Evolutionary conservation across 2,329 filamentous ascomycete genomes (phyloP).

Genomic region (Pseudogymnoascus sp.): DNA sequence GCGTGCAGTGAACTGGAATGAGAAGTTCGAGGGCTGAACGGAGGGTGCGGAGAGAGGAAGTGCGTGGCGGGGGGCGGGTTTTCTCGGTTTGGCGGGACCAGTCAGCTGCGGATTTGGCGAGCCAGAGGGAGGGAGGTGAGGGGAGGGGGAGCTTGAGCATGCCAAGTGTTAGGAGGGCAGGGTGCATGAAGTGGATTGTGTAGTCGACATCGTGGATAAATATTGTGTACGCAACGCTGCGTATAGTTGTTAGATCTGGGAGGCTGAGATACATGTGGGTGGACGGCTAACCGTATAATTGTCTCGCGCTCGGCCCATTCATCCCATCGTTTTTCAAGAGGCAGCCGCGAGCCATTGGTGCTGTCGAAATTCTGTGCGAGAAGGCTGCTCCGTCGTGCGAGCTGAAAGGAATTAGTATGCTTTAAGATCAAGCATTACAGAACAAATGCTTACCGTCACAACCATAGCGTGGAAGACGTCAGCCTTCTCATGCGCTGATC

Average conservation of each 20-base stretch:
- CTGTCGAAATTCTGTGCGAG: slow-evolving; percentile 19
- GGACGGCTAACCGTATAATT: slow-evolving; percentile 20
- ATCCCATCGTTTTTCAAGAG: slow-evolving; percentile 21
- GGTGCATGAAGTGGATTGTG: slow-evolving; percentile 23
- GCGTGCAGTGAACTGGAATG: slow-evolving; percentile 20
- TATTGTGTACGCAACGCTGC: slow-evolving; percentile 24
- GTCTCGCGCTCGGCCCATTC: slow-evolving; percentile 24
- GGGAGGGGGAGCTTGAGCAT: slow-evolving; percentile 25
- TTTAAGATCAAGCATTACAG: neutral
- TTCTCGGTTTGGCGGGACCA: slow-evolving; percentile 20
- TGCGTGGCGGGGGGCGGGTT: neutral
- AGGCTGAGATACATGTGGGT: neutral
- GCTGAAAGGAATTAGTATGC: neutral
- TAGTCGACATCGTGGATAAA: slow-evolving; percentile 24
- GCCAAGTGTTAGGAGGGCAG: slow-evolving; percentile 20
- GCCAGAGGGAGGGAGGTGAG: slow-evolving; percentile 22
- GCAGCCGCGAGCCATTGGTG: slow-evolving; percentile 18
- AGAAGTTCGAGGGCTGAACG: slow-evolving; percentile 21
- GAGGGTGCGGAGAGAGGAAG: slow-evolving; percentile 16
- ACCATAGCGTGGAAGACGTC: slow-evolving; percentile 24
- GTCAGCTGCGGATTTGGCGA: slow-evolving; percentile 19
- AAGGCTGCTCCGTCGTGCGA: slow-evolving; percentile 22
- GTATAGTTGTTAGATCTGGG: neutral
- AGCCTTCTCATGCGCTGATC: slow-evolving; percentile 24
- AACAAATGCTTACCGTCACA: slow-evolving; percentile 20